These are phyloP conservation scores for Boletus semigastroideus DNA, from an alignment of 1,284 basidiomycete species.

Conservation along the genomic window DNA sequence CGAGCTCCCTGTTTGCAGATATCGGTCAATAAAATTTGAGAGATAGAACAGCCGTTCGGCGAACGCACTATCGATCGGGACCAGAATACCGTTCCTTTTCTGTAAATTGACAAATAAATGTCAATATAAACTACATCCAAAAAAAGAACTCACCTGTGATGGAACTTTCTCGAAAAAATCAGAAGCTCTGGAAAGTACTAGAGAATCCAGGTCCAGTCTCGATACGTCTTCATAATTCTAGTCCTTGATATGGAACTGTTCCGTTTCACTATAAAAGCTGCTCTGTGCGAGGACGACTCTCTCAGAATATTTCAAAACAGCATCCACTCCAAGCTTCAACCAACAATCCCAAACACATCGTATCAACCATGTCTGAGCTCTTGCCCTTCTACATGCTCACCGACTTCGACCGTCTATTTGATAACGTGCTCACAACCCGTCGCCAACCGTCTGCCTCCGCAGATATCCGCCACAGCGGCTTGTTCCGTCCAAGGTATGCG, in stretches of 20 bases:
- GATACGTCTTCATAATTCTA: too few species aligned
- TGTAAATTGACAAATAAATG: background rate
- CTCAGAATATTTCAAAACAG: background rate
- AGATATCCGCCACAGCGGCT: background rate
- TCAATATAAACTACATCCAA: background rate
- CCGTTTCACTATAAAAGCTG: too few species aligned
- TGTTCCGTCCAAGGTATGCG: background rate
- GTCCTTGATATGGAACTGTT: too few species aligned
- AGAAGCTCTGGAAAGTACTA: background rate
- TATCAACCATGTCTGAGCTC: background rate
- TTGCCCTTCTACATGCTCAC: background rate
- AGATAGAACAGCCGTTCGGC: too few species aligned
- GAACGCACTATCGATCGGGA: too few species aligned
- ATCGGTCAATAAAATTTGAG: too few species aligned
- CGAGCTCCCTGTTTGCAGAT: too few species aligned
- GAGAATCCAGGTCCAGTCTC: background rate
- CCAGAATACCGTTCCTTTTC: too few species aligned
- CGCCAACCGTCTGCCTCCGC: background rate
- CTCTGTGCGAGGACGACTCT: background rate
- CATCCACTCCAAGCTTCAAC: background rate
- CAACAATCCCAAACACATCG: background rate
- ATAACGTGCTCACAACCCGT: background rate
- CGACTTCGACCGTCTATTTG: background rate
- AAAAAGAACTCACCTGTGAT: background rate
- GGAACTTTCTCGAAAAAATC: constrained; percentile 1